Base-by-base conservation (phyloP, 352 stramenopile species). In the Saprolegnia parasitica region DNA sequence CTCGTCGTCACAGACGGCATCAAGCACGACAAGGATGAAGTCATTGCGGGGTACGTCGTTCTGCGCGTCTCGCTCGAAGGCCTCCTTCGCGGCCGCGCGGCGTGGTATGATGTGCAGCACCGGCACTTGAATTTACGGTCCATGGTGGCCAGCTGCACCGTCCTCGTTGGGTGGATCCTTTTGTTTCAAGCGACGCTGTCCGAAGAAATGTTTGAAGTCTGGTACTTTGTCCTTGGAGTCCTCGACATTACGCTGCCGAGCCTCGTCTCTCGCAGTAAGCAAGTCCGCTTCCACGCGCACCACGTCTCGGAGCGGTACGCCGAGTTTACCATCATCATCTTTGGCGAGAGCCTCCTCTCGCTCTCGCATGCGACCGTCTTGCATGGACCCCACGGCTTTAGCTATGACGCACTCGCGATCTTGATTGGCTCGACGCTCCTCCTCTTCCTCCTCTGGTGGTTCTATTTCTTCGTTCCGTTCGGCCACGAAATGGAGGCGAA, bases 241-340 rank as follows among this genome's bases (percentile, higher is more conserved):
- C 24, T 60, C 52, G 52, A 60, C 35, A 60, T 60, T 42, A 10
- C n/a, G 16, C 52, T n/a, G 20, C 11, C 20, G 52, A n/a, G 11
- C 20, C 24, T 60, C 24, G 21, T 42, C 45, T 32, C 56, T 8
- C 29, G 29, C 5, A 16, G 35, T 13, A 45, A 45, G 3, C 16
- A 32, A 6, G 50, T 39, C 1, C 16, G 11, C 15, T 70, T 42
- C 39, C 63, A 70, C 26, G 45, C 63, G 20, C 63, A 70, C 26
- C 63, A 70, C 50, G 21, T 70, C 21, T 60, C 63, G n/a, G 63
- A 70, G 20, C 63, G 63, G 26, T 70, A 70, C 26, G 21, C 15
- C 16, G 63, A 70, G 54, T 70, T 70, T 61, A 70, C 63, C 2
- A 70, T 57, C 13, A 70, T 70, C 20, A n/a, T 70, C 20, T 60